Percentiles rank a stretch among this genome's conserved stretches.
phyloP scores from a whole-genome alignment of 768 basidiomycete genomes.

The Dioszegia aurantiaca region DNA sequence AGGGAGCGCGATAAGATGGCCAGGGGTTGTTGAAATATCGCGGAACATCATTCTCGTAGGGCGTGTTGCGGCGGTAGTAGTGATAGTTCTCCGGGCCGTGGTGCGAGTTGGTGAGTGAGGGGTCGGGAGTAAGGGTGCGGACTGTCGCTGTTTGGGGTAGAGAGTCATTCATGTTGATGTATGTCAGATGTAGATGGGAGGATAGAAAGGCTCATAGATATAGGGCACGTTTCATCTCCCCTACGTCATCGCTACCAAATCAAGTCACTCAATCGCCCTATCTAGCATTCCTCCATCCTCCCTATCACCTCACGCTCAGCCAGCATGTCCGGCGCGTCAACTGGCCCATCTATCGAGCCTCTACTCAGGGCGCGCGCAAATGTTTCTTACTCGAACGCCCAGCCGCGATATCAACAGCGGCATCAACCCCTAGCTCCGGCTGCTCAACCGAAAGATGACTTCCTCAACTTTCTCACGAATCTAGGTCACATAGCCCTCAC shows the following conservation, averaged over 20 bases:
- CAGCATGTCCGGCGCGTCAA: background rate
- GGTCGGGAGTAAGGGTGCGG: background rate
- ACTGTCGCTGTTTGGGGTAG: background rate
- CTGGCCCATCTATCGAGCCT: constrained; percentile 2
- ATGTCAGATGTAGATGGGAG: background rate
- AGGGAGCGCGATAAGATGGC: constrained; percentile 43
- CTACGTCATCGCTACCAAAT: background rate
- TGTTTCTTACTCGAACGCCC: background rate
- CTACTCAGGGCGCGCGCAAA: background rate
- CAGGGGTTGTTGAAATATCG: constrained; percentile 49
- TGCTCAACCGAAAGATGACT: background rate
- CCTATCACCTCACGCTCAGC: background rate
- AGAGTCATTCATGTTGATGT: constrained; percentile 7
- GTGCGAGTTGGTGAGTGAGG: constrained; percentile 9
- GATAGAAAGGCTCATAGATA: background rate
- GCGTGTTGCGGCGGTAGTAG: constrained; percentile 13
- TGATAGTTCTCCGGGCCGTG: constrained; percentile 8
- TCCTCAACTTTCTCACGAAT: background rate
- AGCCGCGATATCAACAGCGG: background rate
- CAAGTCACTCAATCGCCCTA: background rate
- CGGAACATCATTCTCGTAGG: constrained; percentile 6
- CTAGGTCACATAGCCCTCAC: constrained; percentile 5
- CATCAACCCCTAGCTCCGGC: background rate
- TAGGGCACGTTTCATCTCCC: too few relatives aligned
- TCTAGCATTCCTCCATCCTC: constrained; percentile 4